Base-by-base conservation (phyloP, 2,329 filamentous ascomycete genomes). In the Aspergillus sp. region DNA sequence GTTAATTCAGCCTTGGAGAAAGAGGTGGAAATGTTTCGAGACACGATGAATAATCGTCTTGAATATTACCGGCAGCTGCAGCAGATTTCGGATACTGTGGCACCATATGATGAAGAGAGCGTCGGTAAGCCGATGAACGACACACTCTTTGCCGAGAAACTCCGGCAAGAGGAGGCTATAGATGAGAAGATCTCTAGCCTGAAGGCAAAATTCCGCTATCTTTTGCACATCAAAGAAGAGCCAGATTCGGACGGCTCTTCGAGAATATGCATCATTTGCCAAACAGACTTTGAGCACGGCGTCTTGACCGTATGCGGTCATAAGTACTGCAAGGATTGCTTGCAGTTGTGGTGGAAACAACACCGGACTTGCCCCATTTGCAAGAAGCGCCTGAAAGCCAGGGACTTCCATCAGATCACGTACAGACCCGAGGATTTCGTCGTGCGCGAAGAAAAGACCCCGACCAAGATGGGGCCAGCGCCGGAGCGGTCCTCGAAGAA, bases 21-120 rank as follows among this genome's bases (percentile, higher is more conserved):
- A 44, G 90, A 96, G 64, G 71, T 89, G 5, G 84, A 91, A 42
- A 72, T 82, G 23, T 93, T 95, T 63, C 85, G 82, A 23, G 75
- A 77, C 13, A 82, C 85, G 0, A 90, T 95, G 82, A 97, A 97
- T 60, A 77, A 83, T 33, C 84, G 93, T 12, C 71, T 96, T 0
- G 89, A 93, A 49, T 97, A 90, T 63, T 97, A 97, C 63, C 83
- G 85, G 4, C 90, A 96, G 60, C 76, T 97, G 9, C 93, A 97
- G 62, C 80, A 82, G 22, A 83, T 97, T n/a, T 96, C 90, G 0
- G 91, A 97, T 62, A 88, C 82, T 15, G 88, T 97, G 0, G 79
- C 81, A 4, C 84, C 86, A 1, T 87, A 86, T 48, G 84, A 89
- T 48, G 83, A 85, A 9, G 64, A 67, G 23, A 74, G 75, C 44